phyloP scores from a whole-genome alignment of 2,329 filamentous ascomycete species.

The Epichloe amarillans region DNA sequence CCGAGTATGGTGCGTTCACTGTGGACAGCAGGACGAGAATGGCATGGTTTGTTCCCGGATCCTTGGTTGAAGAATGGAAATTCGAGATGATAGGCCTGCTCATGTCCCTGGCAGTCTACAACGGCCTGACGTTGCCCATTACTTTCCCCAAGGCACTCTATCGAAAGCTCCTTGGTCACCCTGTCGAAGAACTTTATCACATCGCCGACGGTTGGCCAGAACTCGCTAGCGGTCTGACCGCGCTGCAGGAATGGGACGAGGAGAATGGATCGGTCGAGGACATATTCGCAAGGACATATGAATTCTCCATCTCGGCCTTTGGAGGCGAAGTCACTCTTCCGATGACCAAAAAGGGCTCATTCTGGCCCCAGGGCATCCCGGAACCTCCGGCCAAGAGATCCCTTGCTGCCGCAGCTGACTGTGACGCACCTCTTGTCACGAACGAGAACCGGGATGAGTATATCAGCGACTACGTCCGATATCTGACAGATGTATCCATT shows the following conservation, averaged over 20 bases:
- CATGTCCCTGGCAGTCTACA: conserved; percentile 84
- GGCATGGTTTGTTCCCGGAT: conserved; percentile 78
- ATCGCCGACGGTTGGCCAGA: conserved; percentile 83
- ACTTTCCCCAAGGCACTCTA: conserved; percentile 83
- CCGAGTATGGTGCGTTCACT: conserved; percentile 68
- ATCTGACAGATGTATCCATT: conserved; percentile 68
- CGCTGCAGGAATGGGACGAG: conserved; percentile 64
- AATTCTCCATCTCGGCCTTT: conserved; percentile 57
- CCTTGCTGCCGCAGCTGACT: conserved; percentile 6
- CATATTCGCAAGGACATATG: conserved; percentile 71
- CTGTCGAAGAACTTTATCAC: conserved; percentile 57
- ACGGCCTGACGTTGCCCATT: conserved; percentile 80
- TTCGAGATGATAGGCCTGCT: conserved; percentile 80
- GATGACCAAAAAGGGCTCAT: conserved; percentile 31
- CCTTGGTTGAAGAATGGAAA: conserved; percentile 73
- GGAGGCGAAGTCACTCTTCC: conserved; percentile 42
- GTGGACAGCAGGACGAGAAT: conserved; percentile 63
- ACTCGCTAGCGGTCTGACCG: conserved; percentile 59
- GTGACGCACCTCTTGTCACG: conserved; percentile 62
- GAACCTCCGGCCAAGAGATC: conserved; percentile 17
- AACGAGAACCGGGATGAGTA: conserved; percentile 66
- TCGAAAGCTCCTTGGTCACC: conserved; percentile 57
- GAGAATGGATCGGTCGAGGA: conserved; percentile 65
- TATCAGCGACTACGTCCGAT: conserved; percentile 71
- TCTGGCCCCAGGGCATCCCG: conserved; percentile 41